Percentiles rank a stretch among this genome's conserved stretches.
Conservation (phyloP, 2,329 filamentous ascomycete genomes). For the Annulohypoxylon truncatum region DNA sequence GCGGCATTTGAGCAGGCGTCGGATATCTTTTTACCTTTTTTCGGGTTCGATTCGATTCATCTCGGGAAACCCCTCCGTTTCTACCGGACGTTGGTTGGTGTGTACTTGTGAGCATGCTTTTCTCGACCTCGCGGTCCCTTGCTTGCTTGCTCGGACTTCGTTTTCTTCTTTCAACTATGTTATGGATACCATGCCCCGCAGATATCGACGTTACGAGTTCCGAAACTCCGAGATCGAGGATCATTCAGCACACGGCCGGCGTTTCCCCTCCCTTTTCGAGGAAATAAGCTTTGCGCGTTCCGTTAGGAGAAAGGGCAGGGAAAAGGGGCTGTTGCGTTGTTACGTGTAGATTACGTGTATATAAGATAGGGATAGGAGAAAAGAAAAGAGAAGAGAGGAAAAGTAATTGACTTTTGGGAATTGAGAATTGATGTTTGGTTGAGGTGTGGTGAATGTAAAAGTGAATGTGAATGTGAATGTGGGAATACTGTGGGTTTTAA, state of each 20-base stretch:
- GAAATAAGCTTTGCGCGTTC: background rate
- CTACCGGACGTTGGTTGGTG: background rate
- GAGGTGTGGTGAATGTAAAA: background rate
- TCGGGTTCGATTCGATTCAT: background rate
- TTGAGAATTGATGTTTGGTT: background rate
- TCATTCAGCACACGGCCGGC: background rate
- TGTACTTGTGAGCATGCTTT: background rate
- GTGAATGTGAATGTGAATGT: background rate
- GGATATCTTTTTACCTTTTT: background rate
- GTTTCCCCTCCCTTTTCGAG: background rate
- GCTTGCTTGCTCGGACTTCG: background rate
- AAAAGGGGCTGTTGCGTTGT: background rate
- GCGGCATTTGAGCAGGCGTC: slow-evolving; percentile 19
- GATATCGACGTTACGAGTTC: background rate
- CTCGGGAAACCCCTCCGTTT: background rate
- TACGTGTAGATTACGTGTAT: slow-evolving; percentile 23
- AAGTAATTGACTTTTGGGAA: slow-evolving; percentile 3
- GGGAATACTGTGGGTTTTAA: no score
- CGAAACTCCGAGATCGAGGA: background rate
- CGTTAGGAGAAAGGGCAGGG: background rate
- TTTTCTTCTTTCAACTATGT: background rate
- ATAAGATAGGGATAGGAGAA: background rate
- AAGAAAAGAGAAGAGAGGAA: background rate
- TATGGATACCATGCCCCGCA: background rate
- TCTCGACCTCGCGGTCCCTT: background rate